These are phyloP conservation scores for Camellia sinensis DNA, from an alignment of 148 eudicot genomes.

Conservation along the genomic window DNA sequence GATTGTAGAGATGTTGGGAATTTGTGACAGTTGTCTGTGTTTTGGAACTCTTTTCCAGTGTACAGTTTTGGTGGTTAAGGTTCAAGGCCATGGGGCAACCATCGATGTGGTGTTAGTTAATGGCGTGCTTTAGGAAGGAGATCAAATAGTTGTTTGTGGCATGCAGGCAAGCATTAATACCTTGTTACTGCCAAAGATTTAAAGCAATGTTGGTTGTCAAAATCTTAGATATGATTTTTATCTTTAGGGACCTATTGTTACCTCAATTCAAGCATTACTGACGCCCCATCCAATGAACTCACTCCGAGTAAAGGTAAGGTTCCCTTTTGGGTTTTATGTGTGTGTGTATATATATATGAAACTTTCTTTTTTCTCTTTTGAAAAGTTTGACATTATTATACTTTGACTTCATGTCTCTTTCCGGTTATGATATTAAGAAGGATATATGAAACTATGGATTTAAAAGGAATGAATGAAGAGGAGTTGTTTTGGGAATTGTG, in stretches of 20 bases:
- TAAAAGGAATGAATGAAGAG: background rate
- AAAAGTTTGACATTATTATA: background rate
- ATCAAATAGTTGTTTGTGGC: conserved; percentile 83
- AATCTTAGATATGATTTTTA: conserved; percentile 6
- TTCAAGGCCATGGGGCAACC: conserved; percentile 90
- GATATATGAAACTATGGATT: background rate
- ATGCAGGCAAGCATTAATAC: conserved; percentile 55
- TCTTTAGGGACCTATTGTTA: conserved; percentile 77
- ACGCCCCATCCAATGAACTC: conserved; percentile 98
- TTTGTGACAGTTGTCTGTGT: background rate
- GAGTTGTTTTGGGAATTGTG: background rate
- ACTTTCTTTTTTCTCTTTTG: background rate
- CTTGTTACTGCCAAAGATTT: background rate
- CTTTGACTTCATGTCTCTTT: background rate
- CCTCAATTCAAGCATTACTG: conserved; percentile 78
- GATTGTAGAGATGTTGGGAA: no score
- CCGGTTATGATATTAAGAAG: background rate
- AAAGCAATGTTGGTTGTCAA: conserved; percentile 6
- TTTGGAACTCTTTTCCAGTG: conserved; percentile 47
- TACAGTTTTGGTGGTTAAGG: conserved; percentile 92
- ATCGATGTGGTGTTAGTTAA: conserved; percentile 85
- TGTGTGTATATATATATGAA: no score
- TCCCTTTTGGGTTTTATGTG: background rate
- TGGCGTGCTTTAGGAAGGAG: conserved; percentile 92
- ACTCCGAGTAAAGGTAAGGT: conserved; percentile 75